Conservation (phyloP, 1,284 basidiomycete species). For the Ustilago loliicola region DNA sequence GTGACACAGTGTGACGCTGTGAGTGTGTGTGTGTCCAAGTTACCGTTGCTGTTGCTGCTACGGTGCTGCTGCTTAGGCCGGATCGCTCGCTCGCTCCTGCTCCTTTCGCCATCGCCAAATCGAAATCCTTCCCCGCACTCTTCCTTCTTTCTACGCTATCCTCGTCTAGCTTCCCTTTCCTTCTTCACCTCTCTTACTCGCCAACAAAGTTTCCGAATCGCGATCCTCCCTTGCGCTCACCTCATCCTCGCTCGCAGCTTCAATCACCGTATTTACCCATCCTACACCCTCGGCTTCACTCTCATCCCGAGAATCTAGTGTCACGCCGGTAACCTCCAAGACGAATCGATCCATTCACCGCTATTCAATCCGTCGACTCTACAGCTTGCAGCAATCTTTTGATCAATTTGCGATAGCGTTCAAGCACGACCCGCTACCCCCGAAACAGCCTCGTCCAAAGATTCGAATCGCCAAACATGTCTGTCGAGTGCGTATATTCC, state of each 20-base stretch:
- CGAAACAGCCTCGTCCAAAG: not conserved
- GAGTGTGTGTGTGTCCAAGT: not conserved
- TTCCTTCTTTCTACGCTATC: not conserved
- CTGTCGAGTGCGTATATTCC: conserved; percentile 59
- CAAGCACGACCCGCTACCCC: not conserved
- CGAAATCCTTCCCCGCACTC: conserved; percentile 27
- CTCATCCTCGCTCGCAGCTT: not conserved
- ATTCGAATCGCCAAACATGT: conserved; percentile 37
- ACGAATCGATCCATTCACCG: not conserved
- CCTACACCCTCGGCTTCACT: no score
- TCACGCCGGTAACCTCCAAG: no score
- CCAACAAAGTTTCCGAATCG: no score
- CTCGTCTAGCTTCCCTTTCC: conserved; percentile 1
- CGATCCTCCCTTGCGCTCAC: not conserved
- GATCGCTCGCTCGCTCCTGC: not conserved
- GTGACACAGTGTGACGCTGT: not conserved
- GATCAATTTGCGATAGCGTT: not conserved
- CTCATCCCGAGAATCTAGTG: no score
- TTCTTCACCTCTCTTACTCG: no score
- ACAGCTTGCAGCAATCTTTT: not conserved
- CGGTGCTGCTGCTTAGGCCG: no score
- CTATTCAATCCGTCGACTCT: not conserved
- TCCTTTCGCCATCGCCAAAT: conserved; percentile 3
- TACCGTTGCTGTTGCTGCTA: no score
- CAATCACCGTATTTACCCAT: not conserved